Conservation (phyloP, 2,329 filamentous ascomycete species). For the Aspergillus sp. region DNA sequence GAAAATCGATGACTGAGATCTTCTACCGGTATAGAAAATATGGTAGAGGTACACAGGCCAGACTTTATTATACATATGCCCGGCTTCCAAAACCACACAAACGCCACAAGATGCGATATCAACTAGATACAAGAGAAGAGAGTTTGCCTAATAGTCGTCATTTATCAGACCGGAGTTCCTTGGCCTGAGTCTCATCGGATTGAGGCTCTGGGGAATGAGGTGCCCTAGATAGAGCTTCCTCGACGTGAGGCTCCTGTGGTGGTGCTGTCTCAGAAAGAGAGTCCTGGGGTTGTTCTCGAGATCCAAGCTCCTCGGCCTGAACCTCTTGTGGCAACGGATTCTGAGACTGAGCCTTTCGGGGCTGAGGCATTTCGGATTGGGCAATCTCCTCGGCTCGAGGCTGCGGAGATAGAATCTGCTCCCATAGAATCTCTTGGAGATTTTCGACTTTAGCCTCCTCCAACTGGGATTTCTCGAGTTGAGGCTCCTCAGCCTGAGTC, state of each 20-base stretch:
- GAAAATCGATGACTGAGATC: background rate
- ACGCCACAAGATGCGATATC: conserved; percentile 24
- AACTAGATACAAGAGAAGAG: background rate
- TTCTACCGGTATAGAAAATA: background rate
- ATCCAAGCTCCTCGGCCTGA: background rate
- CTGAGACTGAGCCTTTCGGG: background rate
- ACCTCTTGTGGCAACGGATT: background rate
- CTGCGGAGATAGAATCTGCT: no score
- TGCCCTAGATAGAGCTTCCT: background rate
- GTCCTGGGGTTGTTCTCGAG: background rate
- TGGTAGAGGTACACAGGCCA: conserved; percentile 5
- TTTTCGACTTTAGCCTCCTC: no score
- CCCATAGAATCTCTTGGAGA: no score
- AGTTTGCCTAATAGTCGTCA: background rate
- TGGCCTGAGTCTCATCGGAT: background rate
- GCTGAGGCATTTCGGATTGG: no score
- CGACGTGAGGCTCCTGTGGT: background rate
- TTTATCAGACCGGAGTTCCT: background rate
- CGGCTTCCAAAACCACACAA: conserved; percentile 10
- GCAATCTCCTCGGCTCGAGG: no score
- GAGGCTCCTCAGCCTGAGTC: no score
- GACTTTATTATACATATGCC: background rate
- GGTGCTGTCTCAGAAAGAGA: background rate
- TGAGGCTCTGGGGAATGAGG: background rate
- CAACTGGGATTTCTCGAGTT: no score